Conservation (phyloP, 1,284 basidiomycete species). For the Heliocybe sulcata region DNA sequence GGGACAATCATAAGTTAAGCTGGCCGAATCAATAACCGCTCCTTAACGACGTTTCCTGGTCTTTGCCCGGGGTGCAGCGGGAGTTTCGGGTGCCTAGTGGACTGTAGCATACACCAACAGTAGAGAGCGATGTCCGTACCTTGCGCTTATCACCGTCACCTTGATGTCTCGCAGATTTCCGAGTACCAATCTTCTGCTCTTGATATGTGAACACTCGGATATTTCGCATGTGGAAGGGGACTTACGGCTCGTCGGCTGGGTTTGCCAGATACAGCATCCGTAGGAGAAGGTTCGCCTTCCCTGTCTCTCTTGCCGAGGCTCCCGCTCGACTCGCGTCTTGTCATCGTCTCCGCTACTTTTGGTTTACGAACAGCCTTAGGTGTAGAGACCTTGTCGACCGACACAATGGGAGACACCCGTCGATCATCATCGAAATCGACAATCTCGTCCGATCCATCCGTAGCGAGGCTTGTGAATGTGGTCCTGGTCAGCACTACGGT, state of each 20-base stretch:
- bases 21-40: background rate
- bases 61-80: background rate
- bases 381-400: background rate
- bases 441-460: conserved; percentile 22
- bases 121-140: background rate
- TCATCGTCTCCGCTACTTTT: background rate
- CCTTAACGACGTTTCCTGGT: conserved; percentile 1
- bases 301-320: conserved; percentile 15
- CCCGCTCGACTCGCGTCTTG: conserved; percentile 5
- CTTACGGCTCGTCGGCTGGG: conserved; percentile 16
- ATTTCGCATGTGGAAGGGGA: background rate
- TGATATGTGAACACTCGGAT: background rate
- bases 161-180: conserved; percentile 11
- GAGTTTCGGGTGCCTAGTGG: conserved; percentile 5
- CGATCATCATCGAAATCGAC: conserved; percentile 19
- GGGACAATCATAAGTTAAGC: too few relatives aligned
- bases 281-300: conserved; percentile 6
- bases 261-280: conserved; percentile 5
- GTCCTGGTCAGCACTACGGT: conserved; percentile 8
- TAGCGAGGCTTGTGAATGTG: conserved; percentile 19
- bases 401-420: background rate
- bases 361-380: conserved; percentile 1
- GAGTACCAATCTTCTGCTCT: conserved; percentile 12
- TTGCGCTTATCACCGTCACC: background rate
- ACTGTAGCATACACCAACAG: background rate